phyloP scores from a whole-genome alignment of 495 filamentous ascomycete genomes.

The Podospora pseudopauciseta region DNA sequence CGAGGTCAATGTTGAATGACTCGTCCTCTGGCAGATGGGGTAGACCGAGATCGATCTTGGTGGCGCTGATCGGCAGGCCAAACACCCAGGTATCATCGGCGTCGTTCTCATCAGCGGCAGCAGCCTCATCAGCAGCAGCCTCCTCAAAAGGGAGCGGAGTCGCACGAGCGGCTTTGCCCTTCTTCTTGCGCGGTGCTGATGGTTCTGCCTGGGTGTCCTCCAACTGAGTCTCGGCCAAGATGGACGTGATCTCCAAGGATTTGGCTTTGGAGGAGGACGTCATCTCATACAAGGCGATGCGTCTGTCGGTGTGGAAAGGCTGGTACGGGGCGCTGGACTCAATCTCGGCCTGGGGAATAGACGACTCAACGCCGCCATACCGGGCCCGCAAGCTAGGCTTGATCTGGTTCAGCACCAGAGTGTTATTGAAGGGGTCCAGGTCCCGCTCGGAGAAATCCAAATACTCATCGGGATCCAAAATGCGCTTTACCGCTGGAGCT shows the following conservation, averaged over 20 bases:
- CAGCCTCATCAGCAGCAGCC: neutral
- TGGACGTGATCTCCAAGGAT: conserved; percentile 30
- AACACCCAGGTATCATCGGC: conserved; percentile 60
- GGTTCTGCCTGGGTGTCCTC: conserved; percentile 26
- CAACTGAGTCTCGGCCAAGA: conserved; percentile 29
- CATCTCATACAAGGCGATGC: conserved; percentile 63
- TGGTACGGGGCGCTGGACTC: conserved; percentile 89
- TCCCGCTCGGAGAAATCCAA: conserved; percentile 46
- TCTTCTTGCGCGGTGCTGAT: conserved; percentile 16
- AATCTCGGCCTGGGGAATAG: conserved; percentile 84
- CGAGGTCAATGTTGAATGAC: conserved; percentile 46
- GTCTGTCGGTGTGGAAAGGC: conserved; percentile 82
- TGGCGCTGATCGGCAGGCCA: conserved; percentile 58
- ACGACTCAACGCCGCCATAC: conserved; percentile 42
- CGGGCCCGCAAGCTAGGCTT: conserved; percentile 27
- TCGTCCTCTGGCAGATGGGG: conserved; percentile 52
- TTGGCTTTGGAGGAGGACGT: conserved; percentile 16
- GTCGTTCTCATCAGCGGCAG: neutral
- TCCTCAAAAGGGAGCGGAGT: conserved; percentile 4
- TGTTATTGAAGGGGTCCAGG: conserved; percentile 41
- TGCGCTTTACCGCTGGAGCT: conserved; percentile 40
- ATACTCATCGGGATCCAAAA: conserved; percentile 48
- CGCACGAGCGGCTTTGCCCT: conserved; percentile 13
- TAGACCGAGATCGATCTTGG: conserved; percentile 59
- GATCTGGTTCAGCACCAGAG: conserved; percentile 38